Base-by-base conservation (phyloP, 805 yeast species). In the Ogataea allantospora region DNA sequence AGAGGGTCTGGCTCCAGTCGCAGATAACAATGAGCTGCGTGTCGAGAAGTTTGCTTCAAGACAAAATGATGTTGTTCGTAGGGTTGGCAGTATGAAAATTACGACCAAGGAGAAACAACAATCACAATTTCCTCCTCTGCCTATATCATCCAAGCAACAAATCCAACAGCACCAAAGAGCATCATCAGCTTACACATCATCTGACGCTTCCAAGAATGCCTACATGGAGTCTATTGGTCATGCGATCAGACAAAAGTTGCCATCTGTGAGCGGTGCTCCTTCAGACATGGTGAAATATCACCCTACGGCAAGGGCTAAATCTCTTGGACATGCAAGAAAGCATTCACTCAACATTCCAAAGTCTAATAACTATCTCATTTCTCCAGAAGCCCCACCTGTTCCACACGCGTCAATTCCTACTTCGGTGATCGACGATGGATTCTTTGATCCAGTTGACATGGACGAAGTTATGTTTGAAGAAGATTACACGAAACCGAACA, bases 231-330 rank as follows among this genome's bases (percentile, higher is more conserved):
- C 42, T 9, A 24, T 33, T 22, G 44, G 36, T 33, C 36, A 39
- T 9, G 30, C 42, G 5, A 21, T 25, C 27, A 44, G 26, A 15
- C 53, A 48, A 14, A 27, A 29, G 18, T 19, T 26, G 9, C 42
- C 23, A n/a, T 26, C 38, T n/a, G 27, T 19, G n/a, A 29, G 30
- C 8, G 46, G 65, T 61, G 45, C 53, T 62, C 24, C 73, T 68
- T 16, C 38, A 16, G 34, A 42, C 11, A 38, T 45, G 27, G 34
- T 28, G 30, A 70, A 62, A 44, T 64, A 67, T 44, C 95, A 86
- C 59, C 95, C 95, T 24, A 78, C 88, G 10, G 95, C 95, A 0
- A 75, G 95, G 52, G 95, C 95, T 3, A 87, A 84, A 56, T 83
- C 95, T 14, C 79, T 86, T 33, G 88, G 89, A n/a, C 91, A 86